These are phyloP conservation scores for Chlamydomonas incerta DNA, from an alignment of 139 green algal genomes.

Conservation along the genomic window DNA sequence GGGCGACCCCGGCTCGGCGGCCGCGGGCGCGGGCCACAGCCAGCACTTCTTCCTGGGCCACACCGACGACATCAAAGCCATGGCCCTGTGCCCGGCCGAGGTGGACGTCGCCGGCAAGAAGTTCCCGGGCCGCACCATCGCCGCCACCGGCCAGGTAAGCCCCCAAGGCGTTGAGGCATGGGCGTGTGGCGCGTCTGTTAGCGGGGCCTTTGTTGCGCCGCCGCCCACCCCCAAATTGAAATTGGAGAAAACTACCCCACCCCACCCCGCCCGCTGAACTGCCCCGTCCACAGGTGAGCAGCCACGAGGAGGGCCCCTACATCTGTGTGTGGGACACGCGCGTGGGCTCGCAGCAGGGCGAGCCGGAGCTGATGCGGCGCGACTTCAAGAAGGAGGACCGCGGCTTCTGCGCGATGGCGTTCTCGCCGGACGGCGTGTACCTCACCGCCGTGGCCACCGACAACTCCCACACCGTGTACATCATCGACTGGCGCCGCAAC, in stretches of 20 bases:
- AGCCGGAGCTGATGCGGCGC: conserved; percentile 56
- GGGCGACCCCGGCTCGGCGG: neutral
- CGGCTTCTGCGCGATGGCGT: conserved; percentile 67
- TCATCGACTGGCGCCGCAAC: conserved; percentile 79
- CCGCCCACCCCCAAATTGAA: too few species aligned
- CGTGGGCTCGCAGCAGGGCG: conserved; percentile 10
- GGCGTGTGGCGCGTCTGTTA: too few species aligned
- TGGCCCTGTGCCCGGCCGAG: conserved; percentile 63
- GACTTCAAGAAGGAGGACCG: conserved; percentile 57
- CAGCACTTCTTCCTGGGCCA: conserved; percentile 85
- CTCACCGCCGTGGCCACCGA: conserved; percentile 74
- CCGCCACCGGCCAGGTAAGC: conserved; percentile 73
- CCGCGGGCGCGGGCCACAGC: neutral
- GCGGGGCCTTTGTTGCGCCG: too few species aligned
- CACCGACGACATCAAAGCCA: conserved; percentile 77
- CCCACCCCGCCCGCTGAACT: too few species aligned
- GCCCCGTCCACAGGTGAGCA: conserved; percentile 61
- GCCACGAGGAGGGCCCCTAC: conserved; percentile 62
- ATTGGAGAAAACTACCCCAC: too few species aligned
- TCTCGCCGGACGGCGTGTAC: conserved; percentile 62
- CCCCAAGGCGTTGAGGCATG: too few species aligned
- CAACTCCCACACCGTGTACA: conserved; percentile 76
- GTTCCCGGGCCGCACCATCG: conserved; percentile 63
- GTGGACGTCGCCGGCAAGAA: conserved; percentile 50
- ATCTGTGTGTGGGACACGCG: conserved; percentile 78